Evolutionary conservation across 495 filamentous ascomycete genomes (phyloP), one percentile per base, ranked within the genome.

Genomic region (Collariella sp.): DNA sequence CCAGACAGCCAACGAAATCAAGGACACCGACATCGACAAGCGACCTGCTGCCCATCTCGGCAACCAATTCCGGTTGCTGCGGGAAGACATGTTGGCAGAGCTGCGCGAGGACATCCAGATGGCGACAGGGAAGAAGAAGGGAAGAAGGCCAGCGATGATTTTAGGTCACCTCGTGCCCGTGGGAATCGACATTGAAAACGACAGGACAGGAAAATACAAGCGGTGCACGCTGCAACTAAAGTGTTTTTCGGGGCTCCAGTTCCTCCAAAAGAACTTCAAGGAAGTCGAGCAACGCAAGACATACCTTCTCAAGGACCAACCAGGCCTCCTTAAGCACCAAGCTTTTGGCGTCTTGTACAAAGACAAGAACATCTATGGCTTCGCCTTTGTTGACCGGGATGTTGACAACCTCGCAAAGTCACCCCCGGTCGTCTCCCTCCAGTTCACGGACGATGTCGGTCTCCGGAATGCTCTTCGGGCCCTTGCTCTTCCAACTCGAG

Each of bases 21-120:
- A 63, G 7, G 68, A 72, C 1, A 54, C 53, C 16, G 54, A 57
- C 0, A 31, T 67, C 5, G 64, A 70, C 3, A 57, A 64, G 11
- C 79, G 84, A 0, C 56, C 75, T 0, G 65, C 62, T 0, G 67
- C 71, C 0, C 84, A 89, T 63, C 56, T 87, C 0, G 87, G 89
- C 61, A 89, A 88, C 58, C 86, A 91, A 51, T 94, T 89, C 59
- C 84, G 88, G 0, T 77, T 91, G 2, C 67, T 88, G 2, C 70
- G 88, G 5, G 86, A 91, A 56, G 87, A 91, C 52, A 82, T 90
- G 78, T 67, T 89, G 0, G 76, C 70, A 0, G 84, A 84, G 48
- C 66, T 90, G 9, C 76, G 83, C 0, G 79, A 84, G 13, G 84
- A 83, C 38, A 41, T 84, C 0, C 75, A 79, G 45, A 64, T 73